Evolutionary conservation across 495 filamentous ascomycete species (phyloP).

Genomic region (Talaromyces proteolyticus): DNA sequence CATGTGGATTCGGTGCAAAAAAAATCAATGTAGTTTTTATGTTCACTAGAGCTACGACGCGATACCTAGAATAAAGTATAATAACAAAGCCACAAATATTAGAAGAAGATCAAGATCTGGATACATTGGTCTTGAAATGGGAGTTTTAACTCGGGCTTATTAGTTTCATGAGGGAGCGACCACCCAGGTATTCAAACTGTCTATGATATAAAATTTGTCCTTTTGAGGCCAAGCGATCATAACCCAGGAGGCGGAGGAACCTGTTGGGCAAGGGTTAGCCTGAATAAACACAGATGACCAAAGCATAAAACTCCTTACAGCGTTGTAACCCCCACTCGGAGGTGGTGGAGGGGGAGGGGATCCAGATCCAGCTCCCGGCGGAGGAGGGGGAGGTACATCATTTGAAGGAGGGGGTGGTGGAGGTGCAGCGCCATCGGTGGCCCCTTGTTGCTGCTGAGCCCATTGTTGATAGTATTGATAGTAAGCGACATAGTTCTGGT

Average conservation of each 20-base stretch:
- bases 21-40: too few species aligned
- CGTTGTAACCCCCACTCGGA: conserved; percentile 57
- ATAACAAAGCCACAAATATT: neutral
- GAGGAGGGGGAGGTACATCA: conserved; percentile 62
- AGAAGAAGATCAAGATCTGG: neutral
- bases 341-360: conserved; percentile 63
- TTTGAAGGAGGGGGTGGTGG: conserved; percentile 55
- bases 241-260: conserved; percentile 49
- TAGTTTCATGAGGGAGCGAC: too few species aligned
- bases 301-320: conserved; percentile 38
- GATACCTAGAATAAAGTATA: neutral
- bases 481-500: conserved; percentile 62
- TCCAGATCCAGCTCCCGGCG: conserved; percentile 49
- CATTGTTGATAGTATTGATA: conserved; percentile 68
- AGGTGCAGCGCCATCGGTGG: conserved; percentile 44
- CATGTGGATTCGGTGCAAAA: too few species aligned
- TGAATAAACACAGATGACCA: neutral
- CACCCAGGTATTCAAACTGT: too few species aligned
- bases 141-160: neutral
- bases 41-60: too few species aligned
- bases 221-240: conserved; percentile 13
- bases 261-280: conserved; percentile 12
- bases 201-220: neutral
- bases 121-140: too few species aligned
- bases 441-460: conserved; percentile 40